phyloP scores from a whole-genome alignment of 2,329 filamentous ascomycete genomes.

The Neoscytalidium dimidiatum region DNA sequence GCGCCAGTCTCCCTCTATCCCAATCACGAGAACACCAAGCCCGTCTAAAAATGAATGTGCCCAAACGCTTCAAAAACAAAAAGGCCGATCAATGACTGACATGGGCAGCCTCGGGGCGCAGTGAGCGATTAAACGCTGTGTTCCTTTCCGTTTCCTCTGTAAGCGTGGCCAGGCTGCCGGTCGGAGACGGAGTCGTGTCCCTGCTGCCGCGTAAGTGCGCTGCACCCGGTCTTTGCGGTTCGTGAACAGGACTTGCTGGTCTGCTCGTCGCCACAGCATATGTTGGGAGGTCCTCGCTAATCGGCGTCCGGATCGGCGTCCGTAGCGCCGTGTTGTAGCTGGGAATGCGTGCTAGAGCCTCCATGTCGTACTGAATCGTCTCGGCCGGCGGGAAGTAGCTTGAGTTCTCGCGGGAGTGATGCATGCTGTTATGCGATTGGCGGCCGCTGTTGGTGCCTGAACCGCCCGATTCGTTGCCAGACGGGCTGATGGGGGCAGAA shows the following conservation, averaged over 20 bases:
- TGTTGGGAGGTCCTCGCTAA: conserved; percentile 44
- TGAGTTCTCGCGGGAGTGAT: conserved; percentile 8
- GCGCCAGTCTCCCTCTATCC: conserved; percentile 20
- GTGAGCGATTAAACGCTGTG: conserved; percentile 28
- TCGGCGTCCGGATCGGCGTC: conserved; percentile 45
- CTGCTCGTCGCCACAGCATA: conserved; percentile 50
- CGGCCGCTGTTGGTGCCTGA: conserved; percentile 13
- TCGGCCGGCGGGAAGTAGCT: conserved; percentile 21
- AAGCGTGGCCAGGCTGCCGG: conserved; percentile 35
- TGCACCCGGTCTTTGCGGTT: conserved; percentile 4
- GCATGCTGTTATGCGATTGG: conserved; percentile 25
- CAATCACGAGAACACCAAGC: not conserved
- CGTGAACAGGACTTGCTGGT: conserved; percentile 39
- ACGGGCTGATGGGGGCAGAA: conserved; percentile 14
- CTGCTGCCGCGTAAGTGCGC: conserved; percentile 31
- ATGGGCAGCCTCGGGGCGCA: conserved; percentile 16
- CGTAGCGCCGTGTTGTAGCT: conserved; percentile 54
- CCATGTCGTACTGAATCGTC: conserved; percentile 45
- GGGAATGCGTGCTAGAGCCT: conserved; percentile 50
- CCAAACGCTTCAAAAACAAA: not conserved
- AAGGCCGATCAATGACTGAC: conserved; percentile 1
- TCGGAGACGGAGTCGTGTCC: conserved; percentile 35
- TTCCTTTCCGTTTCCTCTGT: conserved; percentile 40
- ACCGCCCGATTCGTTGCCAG: conserved; percentile 9
- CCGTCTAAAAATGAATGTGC: no score